These are phyloP conservation scores for Rhodofomes roseus DNA, from an alignment of 1,284 basidiomycete genomes.

Conservation along the genomic window DNA sequence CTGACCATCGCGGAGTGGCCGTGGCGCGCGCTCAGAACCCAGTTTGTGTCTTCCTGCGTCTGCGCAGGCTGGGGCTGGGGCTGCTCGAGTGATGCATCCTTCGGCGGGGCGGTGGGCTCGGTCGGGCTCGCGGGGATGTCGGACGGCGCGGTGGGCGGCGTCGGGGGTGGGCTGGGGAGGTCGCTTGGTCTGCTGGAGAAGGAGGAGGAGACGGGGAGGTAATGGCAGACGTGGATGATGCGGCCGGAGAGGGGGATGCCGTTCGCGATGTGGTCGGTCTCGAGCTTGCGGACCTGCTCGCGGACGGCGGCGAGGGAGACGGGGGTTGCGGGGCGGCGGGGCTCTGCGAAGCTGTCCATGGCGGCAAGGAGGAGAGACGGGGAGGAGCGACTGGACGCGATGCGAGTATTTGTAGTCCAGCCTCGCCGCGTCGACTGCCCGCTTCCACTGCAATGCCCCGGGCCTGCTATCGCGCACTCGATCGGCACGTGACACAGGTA, in stretches of 20 bases:
- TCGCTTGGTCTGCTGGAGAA: slow-evolving; percentile 43
- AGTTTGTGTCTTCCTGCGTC: slow-evolving; percentile 30
- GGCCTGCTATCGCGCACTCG: neutral
- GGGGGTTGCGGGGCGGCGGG: slow-evolving; percentile 34
- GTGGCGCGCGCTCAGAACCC: slow-evolving; percentile 80
- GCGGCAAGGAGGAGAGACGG: neutral
- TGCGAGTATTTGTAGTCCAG: neutral
- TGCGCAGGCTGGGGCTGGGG: slow-evolving; percentile 13
- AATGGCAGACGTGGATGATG: slow-evolving; percentile 85
- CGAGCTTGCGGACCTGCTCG: slow-evolving; percentile 57
- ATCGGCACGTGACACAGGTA: neutral
- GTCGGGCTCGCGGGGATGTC: slow-evolving; percentile 38
- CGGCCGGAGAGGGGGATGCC: slow-evolving; percentile 77
- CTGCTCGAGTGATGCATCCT: slow-evolving; percentile 15
- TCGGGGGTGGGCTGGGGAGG: slow-evolving; percentile 65
- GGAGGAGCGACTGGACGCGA: neutral
- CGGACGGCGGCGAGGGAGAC: slow-evolving; percentile 54
- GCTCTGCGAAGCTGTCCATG: slow-evolving; percentile 49
- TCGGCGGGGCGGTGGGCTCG: slow-evolving; percentile 4
- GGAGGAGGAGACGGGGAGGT: slow-evolving; percentile 67
- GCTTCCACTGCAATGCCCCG: neutral
- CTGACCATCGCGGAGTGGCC: slow-evolving; percentile 96
- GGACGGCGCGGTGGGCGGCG: slow-evolving; percentile 48
- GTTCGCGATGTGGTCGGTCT: slow-evolving; percentile 64
- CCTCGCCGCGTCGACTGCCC: neutral